Base-by-base conservation (phyloP, 805 yeast species). In the Pichia eremophila region DNA sequence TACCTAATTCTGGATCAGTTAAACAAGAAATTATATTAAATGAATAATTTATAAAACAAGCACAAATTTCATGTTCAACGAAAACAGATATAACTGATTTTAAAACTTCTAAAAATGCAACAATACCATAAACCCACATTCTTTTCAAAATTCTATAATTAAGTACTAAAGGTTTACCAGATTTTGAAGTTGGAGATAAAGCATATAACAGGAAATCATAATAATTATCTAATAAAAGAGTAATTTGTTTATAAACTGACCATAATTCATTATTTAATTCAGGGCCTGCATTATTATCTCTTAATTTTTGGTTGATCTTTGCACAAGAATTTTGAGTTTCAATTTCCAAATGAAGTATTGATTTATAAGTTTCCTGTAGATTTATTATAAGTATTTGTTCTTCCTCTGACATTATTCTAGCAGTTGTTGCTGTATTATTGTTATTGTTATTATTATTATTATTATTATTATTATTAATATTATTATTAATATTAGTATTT, bases 121-220 rank as follows among this genome's bases (percentile, higher is more conserved):
- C 90, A 14, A 86, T 79, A 27, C 95, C 95, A 61, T 85, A 85
- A 9, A 85, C 90, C 93, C 93, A 85, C 70, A 85, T 71, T 55
- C 93, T 69, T 56, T 91, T 71, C 35, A 86, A 85, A 40, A 85
- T 83, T 61, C 88, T 79, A 61, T 85, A 85, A 39, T 83, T 76
- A 53, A 82, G 83, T 8, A 85, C 85, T 43, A 85, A 78, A 54
- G 84, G 86, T 58, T 79, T 80, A 2, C 93, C 93, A 3, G 89
- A 79, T 59, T 79, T 81, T 5, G 78, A 69, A 7, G 73, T 63
- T 17, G 89, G 88, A 44, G 81, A 76, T 51, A 83, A 68, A 1
- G 90, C 86, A 18, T 85, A 81, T 14, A 83, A 73, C 39, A 84
- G 62, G 55, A 84, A 84, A 54, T 83, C 88, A 51, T 81, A 79